These are phyloP conservation scores for Ceratobasidium sp. DNA, from an alignment of 1,284 basidiomycete genomes.

Conservation along the genomic window DNA sequence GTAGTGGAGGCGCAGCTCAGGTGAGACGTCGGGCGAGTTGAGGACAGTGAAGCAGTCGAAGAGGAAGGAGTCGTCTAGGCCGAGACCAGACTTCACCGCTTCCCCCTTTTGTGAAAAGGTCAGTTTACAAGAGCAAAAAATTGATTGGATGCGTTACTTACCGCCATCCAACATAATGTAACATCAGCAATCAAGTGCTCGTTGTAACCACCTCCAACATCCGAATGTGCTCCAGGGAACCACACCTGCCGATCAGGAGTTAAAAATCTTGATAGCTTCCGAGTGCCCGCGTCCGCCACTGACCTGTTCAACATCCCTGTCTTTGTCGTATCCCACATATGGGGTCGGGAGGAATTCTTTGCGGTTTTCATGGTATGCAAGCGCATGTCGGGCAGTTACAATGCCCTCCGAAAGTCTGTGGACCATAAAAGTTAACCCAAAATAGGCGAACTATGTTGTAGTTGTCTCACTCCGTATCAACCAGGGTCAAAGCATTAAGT, in stretches of 20 bases:
- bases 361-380: constrained; percentile 39
- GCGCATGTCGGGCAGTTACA: constrained; percentile 37
- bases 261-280: not conserved
- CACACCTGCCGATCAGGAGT: constrained; percentile 27
- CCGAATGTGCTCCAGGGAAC: constrained; percentile 46
- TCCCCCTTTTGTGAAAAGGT: constrained; percentile 16
- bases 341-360: constrained; percentile 37
- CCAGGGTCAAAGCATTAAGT: constrained; percentile 33
- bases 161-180: constrained; percentile 47
- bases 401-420: constrained; percentile 18
- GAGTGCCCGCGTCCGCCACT: not conserved
- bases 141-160: not conserved
- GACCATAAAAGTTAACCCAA: not conserved
- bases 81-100: constrained; percentile 8
- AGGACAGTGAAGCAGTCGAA: constrained; percentile 11
- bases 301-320: constrained; percentile 34
- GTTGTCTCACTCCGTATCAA: constrained; percentile 27
- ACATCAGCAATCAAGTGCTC: constrained; percentile 46
- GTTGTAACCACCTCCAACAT: constrained; percentile 47
- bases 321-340: constrained; percentile 10
- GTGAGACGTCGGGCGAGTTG: not conserved
- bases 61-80: constrained; percentile 16
- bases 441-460: not conserved
- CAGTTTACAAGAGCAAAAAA: not conserved
- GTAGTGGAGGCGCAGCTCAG: constrained; percentile 34